A percentile compares a stretch with the other conserved stretches of the same genome.
phyloP scores from a whole-genome alignment of 2,329 filamentous ascomycete genomes.

The Karstenula rhodostoma region DNA sequence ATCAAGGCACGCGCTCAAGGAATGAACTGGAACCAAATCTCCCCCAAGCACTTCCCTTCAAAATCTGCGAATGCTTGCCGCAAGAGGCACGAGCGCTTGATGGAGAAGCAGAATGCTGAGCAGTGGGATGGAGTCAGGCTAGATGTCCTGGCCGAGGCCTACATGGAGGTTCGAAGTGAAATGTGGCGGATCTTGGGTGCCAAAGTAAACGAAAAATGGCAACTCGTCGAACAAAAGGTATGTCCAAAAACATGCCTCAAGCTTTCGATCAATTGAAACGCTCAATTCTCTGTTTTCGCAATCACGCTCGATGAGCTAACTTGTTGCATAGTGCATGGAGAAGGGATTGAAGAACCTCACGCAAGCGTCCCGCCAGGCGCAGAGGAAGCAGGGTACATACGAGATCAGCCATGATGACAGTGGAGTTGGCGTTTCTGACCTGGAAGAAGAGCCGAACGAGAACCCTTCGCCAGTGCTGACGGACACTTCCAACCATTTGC shows the following conservation, averaged over 20 bases:
- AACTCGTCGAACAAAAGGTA: constrained; percentile 83
- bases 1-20: constrained; percentile 75
- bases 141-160: constrained; percentile 77
- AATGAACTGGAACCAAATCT: constrained; percentile 85
- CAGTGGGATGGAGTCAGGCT: constrained; percentile 82
- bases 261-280: neutral
- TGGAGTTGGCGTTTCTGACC: constrained; percentile 67
- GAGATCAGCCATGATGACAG: constrained; percentile 68
- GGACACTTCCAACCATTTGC: constrained; percentile 29
- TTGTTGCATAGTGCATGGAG: constrained; percentile 73
- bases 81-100: constrained; percentile 84
- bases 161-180: constrained; percentile 79
- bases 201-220: constrained; percentile 64
- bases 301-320: constrained; percentile 20
- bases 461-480: constrained; percentile 40
- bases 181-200: constrained; percentile 81
- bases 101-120: constrained; percentile 76
- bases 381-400: constrained; percentile 67
- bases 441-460: constrained; percentile 53
- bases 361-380: constrained; percentile 70
- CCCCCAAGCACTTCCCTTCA: constrained; percentile 75
- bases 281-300: neutral
- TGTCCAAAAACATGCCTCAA: constrained; percentile 3
- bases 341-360: constrained; percentile 83
- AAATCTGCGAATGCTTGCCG: constrained; percentile 86